phyloP scores from a whole-genome alignment of 2,329 filamentous ascomycete genomes.

The Aspergillus fructus region DNA sequence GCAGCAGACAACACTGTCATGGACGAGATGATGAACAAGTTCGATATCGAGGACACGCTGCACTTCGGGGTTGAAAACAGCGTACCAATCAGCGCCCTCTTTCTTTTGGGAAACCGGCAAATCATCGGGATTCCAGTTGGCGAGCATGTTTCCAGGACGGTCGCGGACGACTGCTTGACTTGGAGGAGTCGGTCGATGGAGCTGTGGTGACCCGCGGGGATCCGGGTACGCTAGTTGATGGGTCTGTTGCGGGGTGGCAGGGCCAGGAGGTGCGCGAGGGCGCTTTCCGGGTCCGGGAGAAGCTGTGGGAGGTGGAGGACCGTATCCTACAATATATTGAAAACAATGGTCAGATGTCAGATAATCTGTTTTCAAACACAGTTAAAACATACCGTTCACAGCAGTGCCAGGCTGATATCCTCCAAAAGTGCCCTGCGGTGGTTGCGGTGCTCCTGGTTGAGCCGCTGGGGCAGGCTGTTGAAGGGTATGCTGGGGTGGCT shows the following conservation, averaged over 20 bases:
- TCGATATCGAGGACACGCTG: constrained; percentile 90
- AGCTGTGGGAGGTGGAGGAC: constrained; percentile 75
- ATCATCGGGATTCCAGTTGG: constrained; percentile 82
- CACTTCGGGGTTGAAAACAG: constrained; percentile 91
- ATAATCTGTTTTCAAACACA: constrained; percentile 20
- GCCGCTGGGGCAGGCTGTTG: constrained; percentile 59
- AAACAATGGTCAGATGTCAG: constrained; percentile 51
- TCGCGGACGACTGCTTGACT: constrained; percentile 51
- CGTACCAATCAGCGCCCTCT: constrained; percentile 89
- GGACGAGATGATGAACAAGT: constrained; percentile 84
- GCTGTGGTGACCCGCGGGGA: constrained; percentile 78
- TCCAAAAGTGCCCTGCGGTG: constrained; percentile 69
- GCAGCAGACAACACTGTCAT: constrained; percentile 97
- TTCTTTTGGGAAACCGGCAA: constrained; percentile 86
- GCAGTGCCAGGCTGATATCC: constrained; percentile 63
- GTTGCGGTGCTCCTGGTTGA: constrained; percentile 65
- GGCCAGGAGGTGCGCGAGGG: constrained; percentile 62
- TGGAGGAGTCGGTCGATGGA: constrained; percentile 76
- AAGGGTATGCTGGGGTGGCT: constrained; percentile 58
- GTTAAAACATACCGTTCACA: constrained; percentile 57
- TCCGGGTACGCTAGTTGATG: constrained; percentile 84
- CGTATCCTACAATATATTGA: constrained; percentile 60
- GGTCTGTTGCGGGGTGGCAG: constrained; percentile 89
- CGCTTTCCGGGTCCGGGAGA: constrained; percentile 82
- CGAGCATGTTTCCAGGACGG: constrained; percentile 68